A percentile compares a stretch with the other conserved stretches of the same genome.
phyloP scores from a whole-genome alignment of 1,139 yeast species.

The Scheffersomyces segobiensis region DNA sequence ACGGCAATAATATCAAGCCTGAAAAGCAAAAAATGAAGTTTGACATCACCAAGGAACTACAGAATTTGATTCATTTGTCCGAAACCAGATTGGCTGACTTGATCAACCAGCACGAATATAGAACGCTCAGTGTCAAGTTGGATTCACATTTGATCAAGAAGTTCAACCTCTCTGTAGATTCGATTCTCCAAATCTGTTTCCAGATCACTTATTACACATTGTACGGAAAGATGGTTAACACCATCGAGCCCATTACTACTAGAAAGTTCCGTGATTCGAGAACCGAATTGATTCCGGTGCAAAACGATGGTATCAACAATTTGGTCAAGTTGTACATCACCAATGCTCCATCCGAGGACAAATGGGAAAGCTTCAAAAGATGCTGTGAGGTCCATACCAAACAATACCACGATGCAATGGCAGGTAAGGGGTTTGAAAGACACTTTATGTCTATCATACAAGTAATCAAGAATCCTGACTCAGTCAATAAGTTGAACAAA shows the following conservation, averaged over 20 bases:
- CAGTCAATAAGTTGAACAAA: constrained; percentile 41
- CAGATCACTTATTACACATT: constrained; percentile 73
- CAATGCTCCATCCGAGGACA: constrained; percentile 43
- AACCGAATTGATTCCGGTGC: constrained; percentile 67
- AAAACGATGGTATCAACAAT: constrained; percentile 51
- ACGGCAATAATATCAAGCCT: constrained; percentile 43
- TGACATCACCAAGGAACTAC: constrained; percentile 47
- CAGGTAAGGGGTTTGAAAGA: constrained; percentile 70
- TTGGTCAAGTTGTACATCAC: constrained; percentile 64
- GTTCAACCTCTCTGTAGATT: constrained; percentile 60
- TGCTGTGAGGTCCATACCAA: constrained; percentile 55
- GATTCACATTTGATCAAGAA: constrained; percentile 49
- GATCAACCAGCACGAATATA: constrained; percentile 68
- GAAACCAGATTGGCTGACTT: constrained; percentile 77
- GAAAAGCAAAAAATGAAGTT: constrained; percentile 43
- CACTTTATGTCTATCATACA: constrained; percentile 66
- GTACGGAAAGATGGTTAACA: constrained; percentile 66
- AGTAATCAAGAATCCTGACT: constrained; percentile 30
- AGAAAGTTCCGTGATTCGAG: constrained; percentile 66
- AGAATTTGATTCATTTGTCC: constrained; percentile 59
- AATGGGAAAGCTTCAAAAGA: constrained; percentile 53
- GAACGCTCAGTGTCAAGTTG: constrained; percentile 41
- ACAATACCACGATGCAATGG: constrained; percentile 52
- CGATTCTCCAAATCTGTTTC: constrained; percentile 64
- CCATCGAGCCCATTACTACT: constrained; percentile 75